Base-by-base conservation (phyloP, 2,329 filamentous ascomycete species). In the Paramyrothecium roridum region DNA sequence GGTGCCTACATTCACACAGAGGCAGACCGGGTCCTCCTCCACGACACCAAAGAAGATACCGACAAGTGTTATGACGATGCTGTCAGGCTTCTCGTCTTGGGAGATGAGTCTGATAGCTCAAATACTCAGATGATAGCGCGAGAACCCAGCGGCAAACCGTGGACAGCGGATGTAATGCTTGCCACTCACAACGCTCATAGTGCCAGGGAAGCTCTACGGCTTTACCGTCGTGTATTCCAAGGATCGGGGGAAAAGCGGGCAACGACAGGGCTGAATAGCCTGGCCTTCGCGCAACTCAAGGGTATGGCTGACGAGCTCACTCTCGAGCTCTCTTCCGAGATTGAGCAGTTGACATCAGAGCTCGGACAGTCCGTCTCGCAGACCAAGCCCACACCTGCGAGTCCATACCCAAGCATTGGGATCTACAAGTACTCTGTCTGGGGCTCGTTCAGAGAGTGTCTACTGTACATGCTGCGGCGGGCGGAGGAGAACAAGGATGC, bases 281-380 rank as follows among this genome's bases (percentile, higher is more conserved):
- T 76, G 47, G 70, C 72, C 0, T 78, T 75, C 49, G 77, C 89
- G 3, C 93, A 97, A 74, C 82, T 97, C 1, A 89, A 93, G 76
- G 93, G 93, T 45, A 98, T 98, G 93, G 93, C 93, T 2, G 93
- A 98, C 63, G 93, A 97, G 68, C 86, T 98, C 52, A 91, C 88
- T 69, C 87, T 84, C 67, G 83, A 85, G 67, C 73, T 87, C 16
- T 70, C 75, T 33, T n/a, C n/a, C n/a, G n/a, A n/a, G n/a, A n/a
- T n/a, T n/a, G n/a, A n/a, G n/a, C n/a, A n/a, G n/a, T n/a, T n/a
- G n/a, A n/a, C n/a, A n/a, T n/a, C n/a, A n/a, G 70, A 74, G 58
- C 71, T 72, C 11, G 65, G 67, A 53, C 65, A 67, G 52, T 62
- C 66, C 3, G 67, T 65, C 17, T n/a, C n/a, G n/a, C n/a, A n/a